Conservation (phyloP, 129 eudicot genomes). For the Flaveria linearis region DNA sequence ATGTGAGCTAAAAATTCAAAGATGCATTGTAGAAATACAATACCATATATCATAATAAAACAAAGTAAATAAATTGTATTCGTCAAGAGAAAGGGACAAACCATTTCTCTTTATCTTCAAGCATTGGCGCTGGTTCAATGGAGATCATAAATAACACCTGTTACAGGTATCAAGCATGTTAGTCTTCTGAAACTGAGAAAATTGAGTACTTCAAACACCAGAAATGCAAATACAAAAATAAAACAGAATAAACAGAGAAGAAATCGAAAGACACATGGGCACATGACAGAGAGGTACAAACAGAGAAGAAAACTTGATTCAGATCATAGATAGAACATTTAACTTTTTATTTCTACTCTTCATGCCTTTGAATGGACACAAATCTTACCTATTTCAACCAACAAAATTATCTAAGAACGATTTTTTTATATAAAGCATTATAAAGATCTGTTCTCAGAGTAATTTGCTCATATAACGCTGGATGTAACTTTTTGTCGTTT, state of each 20-base stretch:
- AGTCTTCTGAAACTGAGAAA: slow-evolving; percentile 26
- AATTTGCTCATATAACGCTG: slow-evolving; percentile 9
- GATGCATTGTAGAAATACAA: not conserved
- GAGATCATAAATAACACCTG: slow-evolving; percentile 98
- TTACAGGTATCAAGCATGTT: slow-evolving; percentile 26
- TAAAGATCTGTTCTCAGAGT: not conserved
- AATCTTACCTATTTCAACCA: not conserved
- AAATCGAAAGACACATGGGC: slow-evolving; percentile 16
- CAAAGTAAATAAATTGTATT: slow-evolving; percentile 3
- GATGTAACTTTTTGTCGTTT: not conserved
- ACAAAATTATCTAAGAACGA: slow-evolving; percentile 1
- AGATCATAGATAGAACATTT: slow-evolving; percentile 9
- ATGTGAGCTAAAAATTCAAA: slow-evolving; percentile 22
- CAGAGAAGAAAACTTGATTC: not conserved
- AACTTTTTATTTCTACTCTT: not conserved
- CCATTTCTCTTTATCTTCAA: slow-evolving; percentile 99
- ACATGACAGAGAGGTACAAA: slow-evolving; percentile 4
- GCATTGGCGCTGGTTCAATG: slow-evolving; percentile 99
- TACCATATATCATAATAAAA: not conserved
- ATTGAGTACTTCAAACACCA: slow-evolving; percentile 6
- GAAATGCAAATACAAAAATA: slow-evolving; percentile 8
- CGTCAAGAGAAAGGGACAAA: slow-evolving; percentile 37
- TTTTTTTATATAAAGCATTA: not conserved
- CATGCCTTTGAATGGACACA: slow-evolving; percentile 11
- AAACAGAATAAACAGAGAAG: not conserved